Evolutionary conservation across 169 alveolate species (phyloP).

Genomic region (Cryptosporidium ryanae): DNA sequence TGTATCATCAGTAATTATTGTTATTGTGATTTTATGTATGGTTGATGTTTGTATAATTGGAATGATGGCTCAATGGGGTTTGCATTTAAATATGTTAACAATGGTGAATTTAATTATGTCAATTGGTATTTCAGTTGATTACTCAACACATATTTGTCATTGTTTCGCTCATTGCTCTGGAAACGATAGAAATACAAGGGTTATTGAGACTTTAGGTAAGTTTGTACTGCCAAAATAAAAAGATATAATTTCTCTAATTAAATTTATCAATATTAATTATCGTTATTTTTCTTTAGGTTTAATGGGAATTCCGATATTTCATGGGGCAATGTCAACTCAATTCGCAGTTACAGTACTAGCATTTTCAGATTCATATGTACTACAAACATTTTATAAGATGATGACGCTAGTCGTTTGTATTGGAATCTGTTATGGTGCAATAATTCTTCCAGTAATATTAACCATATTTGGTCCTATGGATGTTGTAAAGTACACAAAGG

Average conservation of each 20-base stretch:
- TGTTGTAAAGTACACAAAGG: conserved; percentile 61
- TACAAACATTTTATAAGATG: conserved; percentile 84
- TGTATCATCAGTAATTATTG: conserved; percentile 79
- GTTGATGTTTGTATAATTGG: conserved; percentile 85
- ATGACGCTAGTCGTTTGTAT: conserved; percentile 81
- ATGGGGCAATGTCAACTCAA: conserved; percentile 86
- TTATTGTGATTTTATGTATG: conserved; percentile 78
- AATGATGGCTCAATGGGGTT: conserved; percentile 84
- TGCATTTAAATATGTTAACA: conserved; percentile 86
- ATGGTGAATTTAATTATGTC: conserved; percentile 86
- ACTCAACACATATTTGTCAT: conserved; percentile 86
- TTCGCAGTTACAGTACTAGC: conserved; percentile 83
- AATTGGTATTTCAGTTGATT: conserved; percentile 86
- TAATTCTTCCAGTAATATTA: conserved; percentile 65
- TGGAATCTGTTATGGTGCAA: conserved; percentile 75
- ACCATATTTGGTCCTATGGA: conserved; percentile 75
- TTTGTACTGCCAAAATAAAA: neutral
- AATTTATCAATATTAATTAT: neutral
- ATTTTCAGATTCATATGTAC: conserved; percentile 81
- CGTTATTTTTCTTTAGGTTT: conserved; percentile 49
- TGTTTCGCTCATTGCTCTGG: conserved; percentile 86
- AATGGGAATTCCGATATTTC: conserved; percentile 85
- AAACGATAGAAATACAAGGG: conserved; percentile 81
- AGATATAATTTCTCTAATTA: neutral
- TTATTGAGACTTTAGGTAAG: conserved; percentile 83